Evolutionary conservation across 1,284 basidiomycete genomes (phyloP).

Genomic region (Stygiomarasmius scandens): DNA sequence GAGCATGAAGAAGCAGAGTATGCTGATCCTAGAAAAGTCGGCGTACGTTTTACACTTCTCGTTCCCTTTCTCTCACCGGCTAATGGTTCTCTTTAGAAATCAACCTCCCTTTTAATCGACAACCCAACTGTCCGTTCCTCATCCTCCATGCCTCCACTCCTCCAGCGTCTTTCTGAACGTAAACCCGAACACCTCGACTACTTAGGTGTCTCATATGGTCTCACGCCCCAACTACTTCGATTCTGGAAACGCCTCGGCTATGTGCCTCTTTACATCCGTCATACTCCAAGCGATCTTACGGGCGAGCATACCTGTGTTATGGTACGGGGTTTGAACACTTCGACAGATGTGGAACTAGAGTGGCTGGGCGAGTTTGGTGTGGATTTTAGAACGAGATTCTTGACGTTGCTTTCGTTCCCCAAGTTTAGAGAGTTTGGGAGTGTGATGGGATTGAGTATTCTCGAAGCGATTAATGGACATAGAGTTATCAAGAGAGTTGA

Average conservation of each 20-base stretch:
- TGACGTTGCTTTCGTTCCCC: conserved; percentile 83
- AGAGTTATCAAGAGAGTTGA: conserved; percentile 61
- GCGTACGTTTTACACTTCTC: not conserved
- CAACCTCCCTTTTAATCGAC: conserved; percentile 70
- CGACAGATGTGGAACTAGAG: conserved; percentile 60
- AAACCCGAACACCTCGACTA: conserved; percentile 94
- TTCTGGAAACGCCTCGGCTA: conserved; percentile 98
- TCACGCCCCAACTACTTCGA: conserved; percentile 79
- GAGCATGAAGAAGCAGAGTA: conserved; percentile 6
- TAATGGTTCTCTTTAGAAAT: conserved; percentile 14
- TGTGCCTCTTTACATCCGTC: conserved; percentile 90
- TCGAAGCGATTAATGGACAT: conserved; percentile 75
- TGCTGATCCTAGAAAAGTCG: not conserved
- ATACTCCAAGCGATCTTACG: conserved; percentile 93
- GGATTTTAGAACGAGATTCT: conserved; percentile 92
- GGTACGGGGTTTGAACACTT: conserved; percentile 79
- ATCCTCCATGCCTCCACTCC: conserved; percentile 87
- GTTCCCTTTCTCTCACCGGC: not conserved
- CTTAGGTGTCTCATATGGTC: conserved; percentile 94
- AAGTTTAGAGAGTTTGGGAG: conserved; percentile 94
- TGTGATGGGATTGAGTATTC: conserved; percentile 83
- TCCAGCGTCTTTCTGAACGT: conserved; percentile 89
- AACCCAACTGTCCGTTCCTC: conserved; percentile 76
- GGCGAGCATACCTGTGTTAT: conserved; percentile 97
- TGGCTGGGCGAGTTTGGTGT: conserved; percentile 93